Base-by-base conservation (phyloP, 768 basidiomycete species). In the Gloeostereum incarnatum region DNA sequence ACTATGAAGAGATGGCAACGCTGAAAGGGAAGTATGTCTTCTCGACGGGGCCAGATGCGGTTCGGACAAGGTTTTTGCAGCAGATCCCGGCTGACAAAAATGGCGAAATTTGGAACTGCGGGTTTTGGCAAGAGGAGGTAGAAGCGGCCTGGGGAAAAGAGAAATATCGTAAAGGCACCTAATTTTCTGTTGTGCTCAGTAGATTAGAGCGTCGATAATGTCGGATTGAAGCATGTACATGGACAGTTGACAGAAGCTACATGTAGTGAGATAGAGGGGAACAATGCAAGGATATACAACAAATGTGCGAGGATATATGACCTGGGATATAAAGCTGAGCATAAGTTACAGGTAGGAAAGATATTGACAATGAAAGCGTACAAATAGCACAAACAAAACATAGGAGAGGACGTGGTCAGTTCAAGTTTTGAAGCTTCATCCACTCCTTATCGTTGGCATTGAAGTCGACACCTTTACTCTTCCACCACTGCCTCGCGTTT, bases 371-470 rank as follows among this genome's bases (percentile, higher is more conserved):
- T 27, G 8, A 8, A 8, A 27, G 14, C 8, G 14, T 27, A 8
- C 26, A 41, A 19, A 38, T 16, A 9, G 8, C 23, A 34, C 14
- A 38, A 36, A 8, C 6, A 22, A n/a, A n/a, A n/a, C 10, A 20
- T 27, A 32, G 21, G 14, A 31, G 18, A n/a, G 16, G 16, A 9
- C 19, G 22, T n/a, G 23, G 44, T 66, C 50, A 81, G 57, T 88
- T 86, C 38, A 90, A 56, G 49, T 65, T 77, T 53, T 84, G 83
- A 36, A 83, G 60, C 56, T 88, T 88, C 75, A 81, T 84, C 85
- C 87, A 92, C 55, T 88, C 86, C 58, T 77, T 84, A 49, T 88
- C 82, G 45, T 81, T 79, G 18, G 90, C 78, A 38, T 78, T 76
- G 53, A 90, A 87, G 54, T 91, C 80, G 9, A 90, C 75, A 3